Evolutionary conservation across 2,329 filamentous ascomycete species (phyloP), one percentile per base, ranked within the genome.

Genomic region (Colletotrichum tamarilloi): DNA sequence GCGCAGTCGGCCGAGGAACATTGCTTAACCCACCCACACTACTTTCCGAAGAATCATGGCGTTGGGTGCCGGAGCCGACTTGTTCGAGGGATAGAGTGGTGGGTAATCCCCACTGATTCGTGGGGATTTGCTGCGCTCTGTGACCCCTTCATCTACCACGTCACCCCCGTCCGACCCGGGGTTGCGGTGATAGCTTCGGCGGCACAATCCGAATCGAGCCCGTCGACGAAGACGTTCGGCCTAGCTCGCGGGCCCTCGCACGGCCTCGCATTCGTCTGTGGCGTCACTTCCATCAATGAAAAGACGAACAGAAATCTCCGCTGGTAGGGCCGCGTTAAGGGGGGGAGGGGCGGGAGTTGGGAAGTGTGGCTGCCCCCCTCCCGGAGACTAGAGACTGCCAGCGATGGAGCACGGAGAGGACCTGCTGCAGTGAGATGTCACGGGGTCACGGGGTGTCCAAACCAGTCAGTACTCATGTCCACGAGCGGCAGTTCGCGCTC

Each of bases 81-180:
- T 65, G 59, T 60, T 60, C 55, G 24, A 32, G 60, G 66, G n/a
- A 73, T 60, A 49, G 46, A 56, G 60, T 60, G 59, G 70, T 64
- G 66, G 70, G 35, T 32, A 22, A 32, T 32, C 42, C 49, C 66
- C 66, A 60, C 66, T 69, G 66, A 68, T 72, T 68, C 70, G 60
- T 73, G 70, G 70, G 70, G 55, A 32, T 65, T 49, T 65, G 56
- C 63, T 60, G 70, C 60, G 35, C 55, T 64, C 55, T 38, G 53
- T 38, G 11, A 65, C 70, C 70, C 69, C 60, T 73, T 73, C 66
- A 73, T 73, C 67, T 73, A 64, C 26, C 59, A 60, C 32, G 28
- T 30, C 5, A 52, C 35, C 46, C 62, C 59, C 55, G 32, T 64
- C 42, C n/a, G 46, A 26, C 60, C 66, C 53, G 55, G 60, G 60